These are phyloP conservation scores for Planoprotostelium fungivorum DNA, from an alignment of 78 protist genomes.

Conservation along the genomic window DNA sequence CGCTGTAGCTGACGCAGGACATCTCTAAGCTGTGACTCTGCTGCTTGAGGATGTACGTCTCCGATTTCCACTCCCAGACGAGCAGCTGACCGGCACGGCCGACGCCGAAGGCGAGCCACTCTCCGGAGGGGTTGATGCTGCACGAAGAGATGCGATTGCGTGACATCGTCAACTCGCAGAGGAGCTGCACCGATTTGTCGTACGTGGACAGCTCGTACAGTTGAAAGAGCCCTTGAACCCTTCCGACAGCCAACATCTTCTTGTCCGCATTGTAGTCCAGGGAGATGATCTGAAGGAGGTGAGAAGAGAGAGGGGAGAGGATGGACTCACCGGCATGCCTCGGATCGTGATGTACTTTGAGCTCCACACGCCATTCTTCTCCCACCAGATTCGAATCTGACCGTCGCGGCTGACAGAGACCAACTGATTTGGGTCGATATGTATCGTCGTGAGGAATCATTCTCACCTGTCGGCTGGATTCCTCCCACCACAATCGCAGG, in stretches of 20 bases:
- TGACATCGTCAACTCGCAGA: constrained; percentile 71
- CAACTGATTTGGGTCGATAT: not conserved
- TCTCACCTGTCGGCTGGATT: not conserved
- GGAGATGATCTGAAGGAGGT: constrained; percentile 16
- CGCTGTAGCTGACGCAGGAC: constrained; percentile 72
- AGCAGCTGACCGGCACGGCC: constrained; percentile 78
- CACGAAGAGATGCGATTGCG: constrained; percentile 21
- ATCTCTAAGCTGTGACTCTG: constrained; percentile 61
- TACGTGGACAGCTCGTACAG: constrained; percentile 67
- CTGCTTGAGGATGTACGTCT: constrained; percentile 71
- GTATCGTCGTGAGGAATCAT: not conserved
- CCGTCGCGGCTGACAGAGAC: not conserved
- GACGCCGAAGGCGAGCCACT: constrained; percentile 91
- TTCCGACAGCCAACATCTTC: constrained; percentile 70
- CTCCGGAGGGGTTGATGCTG: constrained; percentile 79
- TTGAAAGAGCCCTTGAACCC: constrained; percentile 72
- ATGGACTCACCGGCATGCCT: constrained; percentile 4
- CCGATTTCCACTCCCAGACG: constrained; percentile 97
- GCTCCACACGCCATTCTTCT: constrained; percentile 29
- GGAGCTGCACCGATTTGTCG: not conserved
- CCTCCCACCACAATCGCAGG: not conserved
- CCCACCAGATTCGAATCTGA: not conserved
- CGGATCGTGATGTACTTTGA: constrained; percentile 15
- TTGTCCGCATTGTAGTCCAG: constrained; percentile 19
- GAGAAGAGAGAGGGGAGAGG: not conserved